A percentile compares a stretch with the other conserved stretches of the same genome.
Evolutionary conservation across 2,329 filamentous ascomycete genomes (phyloP).

Genomic region (Nannizzia gypsea): DNA sequence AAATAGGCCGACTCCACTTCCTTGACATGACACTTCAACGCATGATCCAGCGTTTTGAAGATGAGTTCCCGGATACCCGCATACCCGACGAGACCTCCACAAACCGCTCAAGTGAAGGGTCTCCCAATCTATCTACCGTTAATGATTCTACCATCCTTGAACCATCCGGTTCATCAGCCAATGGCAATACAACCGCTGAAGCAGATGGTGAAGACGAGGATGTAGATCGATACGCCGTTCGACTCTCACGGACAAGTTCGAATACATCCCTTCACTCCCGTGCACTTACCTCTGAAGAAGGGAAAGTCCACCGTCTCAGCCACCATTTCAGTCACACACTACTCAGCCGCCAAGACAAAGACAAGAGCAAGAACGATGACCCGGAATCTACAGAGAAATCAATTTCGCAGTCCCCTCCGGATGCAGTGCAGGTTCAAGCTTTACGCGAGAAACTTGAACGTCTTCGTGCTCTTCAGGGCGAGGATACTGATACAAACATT

Average conservation of each 20-base stretch:
- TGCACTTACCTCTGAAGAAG: conserved; percentile 56
- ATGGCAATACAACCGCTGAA: conserved; percentile 29
- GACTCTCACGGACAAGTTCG: conserved; percentile 49
- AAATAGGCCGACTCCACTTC: conserved; percentile 63
- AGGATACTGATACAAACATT: conserved; percentile 8
- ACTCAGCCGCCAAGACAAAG: conserved; percentile 27
- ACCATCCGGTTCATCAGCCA: conserved; percentile 19
- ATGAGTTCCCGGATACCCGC: conserved; percentile 86
- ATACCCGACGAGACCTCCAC: conserved; percentile 26
- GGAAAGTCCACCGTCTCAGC: conserved; percentile 56
- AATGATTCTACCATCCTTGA: conserved; percentile 14
- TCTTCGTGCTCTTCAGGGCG: conserved; percentile 30
- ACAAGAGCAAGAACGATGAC: conserved; percentile 23
- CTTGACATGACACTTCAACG: conserved; percentile 76
- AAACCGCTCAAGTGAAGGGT: conserved; percentile 18
- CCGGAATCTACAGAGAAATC: conserved; percentile 29
- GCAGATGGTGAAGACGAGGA: conserved; percentile 32
- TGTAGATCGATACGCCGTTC: conserved; percentile 31
- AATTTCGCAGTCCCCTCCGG: conserved; percentile 23
- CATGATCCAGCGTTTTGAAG: conserved; percentile 91
- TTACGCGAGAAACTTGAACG: conserved; percentile 34
- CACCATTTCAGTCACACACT: conserved; percentile 55
- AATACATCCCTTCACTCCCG: conserved; percentile 57
- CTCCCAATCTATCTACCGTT: conserved; percentile 25
- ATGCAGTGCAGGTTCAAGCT: conserved; percentile 36